Evolutionary conservation across 2,329 filamentous ascomycete species (phyloP), one percentile per base, ranked within the genome.

Genomic region (Ambrosiella xylebori): DNA sequence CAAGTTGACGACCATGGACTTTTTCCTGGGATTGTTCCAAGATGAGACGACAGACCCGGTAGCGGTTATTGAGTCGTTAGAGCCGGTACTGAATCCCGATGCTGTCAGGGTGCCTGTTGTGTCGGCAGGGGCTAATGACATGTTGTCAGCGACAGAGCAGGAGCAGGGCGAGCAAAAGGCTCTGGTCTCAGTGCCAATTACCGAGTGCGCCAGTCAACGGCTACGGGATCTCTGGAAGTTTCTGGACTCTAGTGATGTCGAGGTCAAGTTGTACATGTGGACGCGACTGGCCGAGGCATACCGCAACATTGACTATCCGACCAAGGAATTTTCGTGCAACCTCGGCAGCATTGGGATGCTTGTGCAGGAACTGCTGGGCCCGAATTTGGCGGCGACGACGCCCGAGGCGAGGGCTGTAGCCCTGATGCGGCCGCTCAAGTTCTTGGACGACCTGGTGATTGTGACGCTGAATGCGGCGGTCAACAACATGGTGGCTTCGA

Each of bases 1-100:
- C 11, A 89, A 90, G 65, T 76, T 97, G 39, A 95, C 88, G 12
- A 97, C 91, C 0, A 93, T 95, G 80, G 91, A 96, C 66, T 97
- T 97, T 68, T 97, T 98, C 69, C 76, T 89, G 55, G 87, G 84
- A 41, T 79, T 98, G 0, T 97, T 97, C 67, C 85, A 87, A 61
- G 83, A 89, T 41, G 85, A 93, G 59, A 79, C 84, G 60, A 82
- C 84, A 52, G 84, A 96, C 63, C 87, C 91, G 0, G 79, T 91
- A 11, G 78, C 84, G 4, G 81, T 96, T 17, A 96, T 98, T 60
- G 89, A 96, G 65, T 93, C 84, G 36, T 73, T 98, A 40, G 93
- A 98, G 65, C 93, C 93, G 3, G 86, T 98, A 8, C 74, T 98
- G 4, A 91, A 96, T 62, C 83, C 86, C 0, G 72, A 76, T 3